These are phyloP conservation scores for Microdochium nivale DNA, from an alignment of 2,329 filamentous ascomycete genomes.

Conservation along the genomic window DNA sequence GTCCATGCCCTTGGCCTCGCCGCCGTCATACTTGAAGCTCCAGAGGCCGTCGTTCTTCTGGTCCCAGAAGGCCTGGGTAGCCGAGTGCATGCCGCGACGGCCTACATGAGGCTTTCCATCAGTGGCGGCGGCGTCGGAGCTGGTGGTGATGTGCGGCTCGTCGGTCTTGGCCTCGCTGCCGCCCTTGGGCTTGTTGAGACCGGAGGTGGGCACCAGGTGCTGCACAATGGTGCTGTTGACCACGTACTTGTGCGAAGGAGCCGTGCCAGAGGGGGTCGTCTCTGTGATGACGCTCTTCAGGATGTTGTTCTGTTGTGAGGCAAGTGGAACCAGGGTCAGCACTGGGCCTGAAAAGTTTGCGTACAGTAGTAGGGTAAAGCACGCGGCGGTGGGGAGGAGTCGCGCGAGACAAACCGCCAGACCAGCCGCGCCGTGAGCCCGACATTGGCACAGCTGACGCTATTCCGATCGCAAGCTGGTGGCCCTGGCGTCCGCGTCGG, in stretches of 20 bases:
- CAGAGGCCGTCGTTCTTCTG: slow-evolving; percentile 86
- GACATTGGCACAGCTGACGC: neutral
- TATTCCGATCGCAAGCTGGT: neutral
- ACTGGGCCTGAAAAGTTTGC: slow-evolving; percentile 1
- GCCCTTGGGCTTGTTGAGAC: slow-evolving; percentile 50
- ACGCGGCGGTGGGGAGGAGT: neutral
- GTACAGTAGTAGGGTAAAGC: too few species aligned
- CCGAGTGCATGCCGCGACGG: slow-evolving; percentile 82
- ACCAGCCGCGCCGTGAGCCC: neutral
- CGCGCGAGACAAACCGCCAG: neutral
- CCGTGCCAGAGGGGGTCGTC: slow-evolving; percentile 48
- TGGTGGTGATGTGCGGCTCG: slow-evolving; percentile 46
- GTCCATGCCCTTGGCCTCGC: slow-evolving; percentile 58
- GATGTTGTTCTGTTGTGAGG: slow-evolving; percentile 56
- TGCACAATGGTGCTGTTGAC: slow-evolving; percentile 99
- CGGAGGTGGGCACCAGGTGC: slow-evolving; percentile 65
- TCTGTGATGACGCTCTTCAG: slow-evolving; percentile 72
- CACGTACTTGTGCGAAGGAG: slow-evolving; percentile 79
- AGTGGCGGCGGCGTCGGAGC: slow-evolving; percentile 45
- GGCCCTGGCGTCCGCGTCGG: neutral
- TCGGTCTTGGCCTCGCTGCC: slow-evolving; percentile 37
- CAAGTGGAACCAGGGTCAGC: slow-evolving; percentile 2
- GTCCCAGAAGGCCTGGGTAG: slow-evolving; percentile 82
- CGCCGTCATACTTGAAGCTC: slow-evolving; percentile 76
- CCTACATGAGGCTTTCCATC: slow-evolving; percentile 66